A percentile compares a stretch with the other conserved stretches of the same genome.
Conservation (phyloP, 2,329 filamentous ascomycete species). For the Neopestalotiopsis clavispora region DNA sequence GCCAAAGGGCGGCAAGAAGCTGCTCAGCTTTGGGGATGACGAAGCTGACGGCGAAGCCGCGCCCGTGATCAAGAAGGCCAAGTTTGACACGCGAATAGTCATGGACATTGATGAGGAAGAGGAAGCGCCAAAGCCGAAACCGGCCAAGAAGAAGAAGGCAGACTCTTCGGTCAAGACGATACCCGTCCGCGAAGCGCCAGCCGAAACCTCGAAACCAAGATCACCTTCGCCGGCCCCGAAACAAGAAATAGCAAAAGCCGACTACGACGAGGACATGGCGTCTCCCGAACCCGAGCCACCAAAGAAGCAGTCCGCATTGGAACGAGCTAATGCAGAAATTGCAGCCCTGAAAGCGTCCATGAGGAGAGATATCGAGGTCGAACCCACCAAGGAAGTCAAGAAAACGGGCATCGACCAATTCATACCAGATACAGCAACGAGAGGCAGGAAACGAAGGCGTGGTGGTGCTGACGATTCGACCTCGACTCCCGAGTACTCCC, state of each 20-base stretch:
- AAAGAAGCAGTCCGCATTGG: slow-evolving; percentile 57
- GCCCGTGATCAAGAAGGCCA: slow-evolving; percentile 73
- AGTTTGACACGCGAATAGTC: slow-evolving; percentile 79
- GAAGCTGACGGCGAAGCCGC: slow-evolving; percentile 63
- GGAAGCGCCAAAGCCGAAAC: slow-evolving; percentile 32
- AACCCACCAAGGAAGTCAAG: slow-evolving; percentile 60
- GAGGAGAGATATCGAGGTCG: slow-evolving; percentile 65
- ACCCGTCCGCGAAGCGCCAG: slow-evolving; percentile 32
- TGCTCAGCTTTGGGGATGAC: slow-evolving; percentile 79
- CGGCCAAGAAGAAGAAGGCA: slow-evolving; percentile 35
- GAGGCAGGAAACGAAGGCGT: slow-evolving; percentile 71
- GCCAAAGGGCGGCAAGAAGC: slow-evolving; percentile 75
- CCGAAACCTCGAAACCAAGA: slow-evolving; percentile 22
- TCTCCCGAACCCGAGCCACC: slow-evolving; percentile 41
- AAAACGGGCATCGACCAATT: slow-evolving; percentile 74
- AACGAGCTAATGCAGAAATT: slow-evolving; percentile 79
- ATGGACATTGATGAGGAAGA: slow-evolving; percentile 58
- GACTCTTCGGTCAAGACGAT: slow-evolving; percentile 32
- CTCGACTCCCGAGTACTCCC: slow-evolving; percentile 66
- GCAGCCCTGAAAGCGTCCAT: slow-evolving; percentile 82
- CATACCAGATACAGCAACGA: slow-evolving; percentile 73
- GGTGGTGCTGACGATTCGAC: slow-evolving; percentile 54
- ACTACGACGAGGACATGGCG: slow-evolving; percentile 31
- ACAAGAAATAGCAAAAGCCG: slow-evolving; percentile 25
- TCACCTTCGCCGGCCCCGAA: slow-evolving; percentile 15